phyloP scores from a whole-genome alignment of 1,284 basidiomycete genomes.

The Boletus austroedulis region DNA sequence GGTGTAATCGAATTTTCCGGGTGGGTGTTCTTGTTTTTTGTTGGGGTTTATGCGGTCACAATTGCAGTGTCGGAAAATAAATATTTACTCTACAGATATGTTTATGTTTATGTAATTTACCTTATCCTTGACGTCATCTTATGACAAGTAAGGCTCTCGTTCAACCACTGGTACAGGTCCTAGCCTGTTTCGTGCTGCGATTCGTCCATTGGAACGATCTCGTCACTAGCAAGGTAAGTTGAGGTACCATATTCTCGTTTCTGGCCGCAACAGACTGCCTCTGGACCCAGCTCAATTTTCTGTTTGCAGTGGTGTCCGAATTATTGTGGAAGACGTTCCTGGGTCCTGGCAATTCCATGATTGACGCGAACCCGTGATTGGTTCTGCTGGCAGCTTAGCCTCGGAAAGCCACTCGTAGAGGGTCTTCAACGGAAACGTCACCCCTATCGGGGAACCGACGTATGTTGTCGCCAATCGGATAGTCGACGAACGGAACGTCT shows the following conservation, averaged over 20 bases:
- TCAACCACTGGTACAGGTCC: slow-evolving; percentile 49
- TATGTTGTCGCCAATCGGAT: neutral
- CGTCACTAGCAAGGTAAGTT: slow-evolving; percentile 48
- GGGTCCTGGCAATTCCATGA: slow-evolving; percentile 45
- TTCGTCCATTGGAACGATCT: slow-evolving; percentile 15
- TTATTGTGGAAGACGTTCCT: slow-evolving; percentile 10
- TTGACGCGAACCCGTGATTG: slow-evolving; percentile 49
- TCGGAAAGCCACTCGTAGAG: slow-evolving; percentile 47
- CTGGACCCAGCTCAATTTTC: slow-evolving; percentile 43
- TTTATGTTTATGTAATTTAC: slow-evolving; percentile 26
- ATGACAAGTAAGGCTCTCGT: slow-evolving; percentile 56
- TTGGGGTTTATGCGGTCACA: slow-evolving; percentile 33
- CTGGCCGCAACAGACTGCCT: slow-evolving; percentile 45
- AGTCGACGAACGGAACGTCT: too few relatives aligned
- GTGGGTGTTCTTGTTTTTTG: slow-evolving; percentile 33
- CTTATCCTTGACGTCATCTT: slow-evolving; percentile 24
- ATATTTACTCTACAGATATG: slow-evolving; percentile 31
- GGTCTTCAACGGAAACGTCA: slow-evolving; percentile 47
- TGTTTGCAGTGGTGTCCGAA: slow-evolving; percentile 13
- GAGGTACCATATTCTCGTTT: slow-evolving; percentile 53
- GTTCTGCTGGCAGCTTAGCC: slow-evolving; percentile 51
- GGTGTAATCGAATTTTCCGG: slow-evolving; percentile 36
- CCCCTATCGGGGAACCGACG: slow-evolving; percentile 41
- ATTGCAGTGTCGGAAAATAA: slow-evolving; percentile 22
- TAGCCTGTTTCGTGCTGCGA: slow-evolving; percentile 21